Evolutionary conservation across 805 yeast genomes (phyloP), one percentile per base, ranked within the genome.

Genomic region (Suhomyces xylopsoci): DNA sequence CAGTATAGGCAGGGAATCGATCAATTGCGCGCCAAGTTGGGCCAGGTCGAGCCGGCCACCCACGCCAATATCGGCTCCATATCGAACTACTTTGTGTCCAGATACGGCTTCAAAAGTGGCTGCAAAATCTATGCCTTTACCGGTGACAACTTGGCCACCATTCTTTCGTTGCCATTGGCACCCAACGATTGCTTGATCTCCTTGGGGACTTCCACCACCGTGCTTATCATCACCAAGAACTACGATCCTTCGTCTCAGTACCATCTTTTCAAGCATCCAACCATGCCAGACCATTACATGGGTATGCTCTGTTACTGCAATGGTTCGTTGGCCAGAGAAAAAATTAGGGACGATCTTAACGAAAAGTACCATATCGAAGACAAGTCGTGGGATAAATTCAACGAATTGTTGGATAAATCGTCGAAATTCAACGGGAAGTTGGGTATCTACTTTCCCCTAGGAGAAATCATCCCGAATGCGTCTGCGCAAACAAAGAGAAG

Each of bases 261-360:
- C 65, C 97, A 91, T 64, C 68, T 90, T 58, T 91, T 91, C 72
- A 82, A 82, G 56, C 97, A 92, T 65, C 97, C 97, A 7, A 87
- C 96, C 0, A 80, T 88, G 55, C 80, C 81, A 0, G 78, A 77
- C 36, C 83, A 86, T 36, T 91, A 83, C 66, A 92, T 91, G 97
- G 96, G 96, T 20, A 91, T 91, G 97, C 82, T 92, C 51, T 91
- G 97, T 66, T 91, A 91, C 67, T 88, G 96, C 63, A 91, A 91
- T 66, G 97, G 97, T 0, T 81, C 97, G 0, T 71, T 91, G 47
- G 96, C 97, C 0, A 76, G 97, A 57, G 97, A 91, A 62, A 77
- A 78, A 52, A 76, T 90, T 9, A 77, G 94, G 48, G 86, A 90
- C 66, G 74, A 71, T 22, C 55, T 90, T 28, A 87, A 87, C 62